Evolutionary conservation across 495 filamentous ascomycete genomes (phyloP).

Genomic region (Neurospora sp.): DNA sequence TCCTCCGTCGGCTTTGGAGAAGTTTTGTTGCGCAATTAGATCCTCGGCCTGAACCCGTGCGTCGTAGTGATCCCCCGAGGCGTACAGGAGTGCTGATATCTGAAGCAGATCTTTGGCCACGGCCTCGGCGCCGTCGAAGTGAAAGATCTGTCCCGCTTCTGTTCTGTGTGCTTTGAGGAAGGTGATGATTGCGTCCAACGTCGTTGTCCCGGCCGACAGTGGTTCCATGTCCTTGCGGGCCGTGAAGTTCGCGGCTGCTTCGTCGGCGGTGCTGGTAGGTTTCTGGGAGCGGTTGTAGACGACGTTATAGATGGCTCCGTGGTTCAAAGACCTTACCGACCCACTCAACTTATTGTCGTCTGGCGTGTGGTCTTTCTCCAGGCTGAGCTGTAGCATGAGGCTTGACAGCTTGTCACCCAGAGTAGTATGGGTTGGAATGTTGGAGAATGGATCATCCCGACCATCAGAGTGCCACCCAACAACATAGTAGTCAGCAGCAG

Average conservation of each 20-base stretch:
- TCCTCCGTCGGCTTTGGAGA: conserved; percentile 16
- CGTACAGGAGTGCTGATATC: conserved; percentile 19
- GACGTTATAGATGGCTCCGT: conserved; percentile 39
- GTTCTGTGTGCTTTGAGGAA: conserved; percentile 18
- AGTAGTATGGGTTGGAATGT: no score
- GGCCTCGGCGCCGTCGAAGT: no score
- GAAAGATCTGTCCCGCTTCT: no score
- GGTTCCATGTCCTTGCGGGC: not conserved
- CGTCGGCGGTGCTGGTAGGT: conserved; percentile 23
- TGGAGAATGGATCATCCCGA: conserved; percentile 11
- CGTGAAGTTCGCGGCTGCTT: not conserved
- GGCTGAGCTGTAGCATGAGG: no score
- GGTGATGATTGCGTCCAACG: conserved; percentile 34
- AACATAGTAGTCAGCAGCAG: conserved; percentile 37
- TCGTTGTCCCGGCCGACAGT: conserved; percentile 35
- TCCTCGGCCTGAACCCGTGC: conserved; percentile 22
- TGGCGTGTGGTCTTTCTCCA: no score
- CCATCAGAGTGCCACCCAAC: conserved; percentile 39
- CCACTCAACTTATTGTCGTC: no score
- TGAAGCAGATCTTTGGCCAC: no score
- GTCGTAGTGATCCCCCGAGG: conserved; percentile 27
- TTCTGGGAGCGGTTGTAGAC: conserved; percentile 19
- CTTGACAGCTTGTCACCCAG: no score
- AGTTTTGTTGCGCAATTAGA: conserved; percentile 24
- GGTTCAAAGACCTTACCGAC: conserved; percentile 13